Percentiles rank a stretch among this genome's conserved stretches.
phyloP scores from a whole-genome alignment of 345 rosid genomes.

The Corymbia maculata region DNA sequence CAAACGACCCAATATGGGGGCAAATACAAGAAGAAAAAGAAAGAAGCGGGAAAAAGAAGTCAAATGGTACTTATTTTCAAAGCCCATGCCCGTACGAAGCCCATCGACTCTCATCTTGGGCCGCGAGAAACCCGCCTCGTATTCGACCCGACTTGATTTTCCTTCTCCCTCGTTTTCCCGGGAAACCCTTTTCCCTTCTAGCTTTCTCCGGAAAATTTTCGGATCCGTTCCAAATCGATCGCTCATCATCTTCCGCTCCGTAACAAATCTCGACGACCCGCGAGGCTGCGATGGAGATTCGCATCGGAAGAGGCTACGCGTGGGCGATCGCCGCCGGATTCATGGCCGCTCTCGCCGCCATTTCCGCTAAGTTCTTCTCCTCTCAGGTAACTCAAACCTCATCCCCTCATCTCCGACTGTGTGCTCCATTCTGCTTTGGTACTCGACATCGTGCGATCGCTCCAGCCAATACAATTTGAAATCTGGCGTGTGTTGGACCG shows the following conservation, averaged over 20 bases:
- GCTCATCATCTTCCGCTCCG: background rate
- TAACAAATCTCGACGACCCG: background rate
- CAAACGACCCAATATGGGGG: no score
- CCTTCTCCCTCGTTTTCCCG: no score
- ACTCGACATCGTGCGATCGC: background rate
- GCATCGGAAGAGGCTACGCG: conserved; percentile 39
- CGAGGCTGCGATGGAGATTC: conserved; percentile 5
- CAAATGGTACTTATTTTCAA: no score
- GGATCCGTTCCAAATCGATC: background rate
- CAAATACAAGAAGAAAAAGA: no score
- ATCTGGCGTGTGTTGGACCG: background rate
- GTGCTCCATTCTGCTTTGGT: background rate
- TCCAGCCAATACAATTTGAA: background rate
- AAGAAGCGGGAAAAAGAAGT: no score
- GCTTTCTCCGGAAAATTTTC: background rate
- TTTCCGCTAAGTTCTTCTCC: conserved; percentile 63
- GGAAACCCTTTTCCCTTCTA: no score
- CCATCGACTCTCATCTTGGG: no score
- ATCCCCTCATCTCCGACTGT: background rate
- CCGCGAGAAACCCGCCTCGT: no score
- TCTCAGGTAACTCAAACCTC: conserved; percentile 21
- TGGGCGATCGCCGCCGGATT: conserved; percentile 72
- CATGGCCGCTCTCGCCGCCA: conserved; percentile 71
- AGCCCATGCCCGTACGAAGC: no score
- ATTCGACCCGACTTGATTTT: no score